Percentiles rank a stretch among this genome's conserved stretches.
phyloP scores from a whole-genome alignment of 495 filamentous ascomycete species.

The Penicillium parvum region DNA sequence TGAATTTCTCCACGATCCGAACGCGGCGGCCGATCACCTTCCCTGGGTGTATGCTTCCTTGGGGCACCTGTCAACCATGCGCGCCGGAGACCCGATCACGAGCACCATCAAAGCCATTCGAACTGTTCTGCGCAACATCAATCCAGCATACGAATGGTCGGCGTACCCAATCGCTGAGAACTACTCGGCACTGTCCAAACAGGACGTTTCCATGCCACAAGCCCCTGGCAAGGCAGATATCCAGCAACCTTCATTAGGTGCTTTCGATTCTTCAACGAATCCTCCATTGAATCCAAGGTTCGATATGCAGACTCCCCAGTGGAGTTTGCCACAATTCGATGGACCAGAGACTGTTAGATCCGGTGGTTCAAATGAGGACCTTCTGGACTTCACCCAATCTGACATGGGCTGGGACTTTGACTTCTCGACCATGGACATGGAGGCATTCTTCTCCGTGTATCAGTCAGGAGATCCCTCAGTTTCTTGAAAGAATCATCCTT shows the following conservation, averaged over 20 bases:
- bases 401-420: slow-evolving; percentile 47
- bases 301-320: slow-evolving; percentile 21
- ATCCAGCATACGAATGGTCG: slow-evolving; percentile 34
- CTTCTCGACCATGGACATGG: slow-evolving; percentile 45
- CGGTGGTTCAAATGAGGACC: slow-evolving; percentile 29
- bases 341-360: slow-evolving; percentile 25
- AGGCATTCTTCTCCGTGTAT: slow-evolving; percentile 39
- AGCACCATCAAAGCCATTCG: slow-evolving; percentile 32
- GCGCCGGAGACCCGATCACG: slow-evolving; percentile 25
- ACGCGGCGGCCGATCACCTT: slow-evolving; percentile 29
- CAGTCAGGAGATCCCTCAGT: slow-evolving; percentile 14
- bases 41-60: slow-evolving; percentile 39
- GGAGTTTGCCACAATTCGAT: slow-evolving; percentile 18
- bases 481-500: neutral
- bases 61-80: slow-evolving; percentile 31
- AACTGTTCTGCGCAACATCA: slow-evolving; percentile 31
- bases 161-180: neutral
- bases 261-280: neutral
- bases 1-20: slow-evolving; percentile 36
- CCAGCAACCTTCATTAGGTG: too few relatives aligned
- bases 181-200: neutral
- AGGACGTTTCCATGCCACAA: neutral
- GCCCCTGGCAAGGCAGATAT: neutral
- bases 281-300: slow-evolving; percentile 1
- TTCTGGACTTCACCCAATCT: slow-evolving; percentile 39